A percentile compares a stretch with the other conserved stretches of the same genome.
These are phyloP conservation scores for Fusarium cyanostomum DNA, from an alignment of 2,329 filamentous ascomycete genomes.

Conservation along the genomic window DNA sequence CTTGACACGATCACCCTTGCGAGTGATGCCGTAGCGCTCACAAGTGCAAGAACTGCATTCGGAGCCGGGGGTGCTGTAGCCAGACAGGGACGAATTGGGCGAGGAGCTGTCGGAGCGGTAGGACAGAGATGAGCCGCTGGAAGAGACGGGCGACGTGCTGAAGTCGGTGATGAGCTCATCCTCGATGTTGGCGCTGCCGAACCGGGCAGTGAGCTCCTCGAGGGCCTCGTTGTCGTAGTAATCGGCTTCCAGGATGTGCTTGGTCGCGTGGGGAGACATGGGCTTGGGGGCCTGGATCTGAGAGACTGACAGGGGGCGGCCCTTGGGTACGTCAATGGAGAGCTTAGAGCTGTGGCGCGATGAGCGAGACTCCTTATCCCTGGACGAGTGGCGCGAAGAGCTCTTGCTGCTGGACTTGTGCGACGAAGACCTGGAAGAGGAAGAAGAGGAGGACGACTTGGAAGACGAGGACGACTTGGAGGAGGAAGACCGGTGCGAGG, in stretches of 20 bases:
- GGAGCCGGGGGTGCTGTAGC: slow-evolving; percentile 81
- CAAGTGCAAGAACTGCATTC: slow-evolving; percentile 86
- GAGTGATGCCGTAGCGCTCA: slow-evolving; percentile 96
- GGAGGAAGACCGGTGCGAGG: slow-evolving; percentile 54
- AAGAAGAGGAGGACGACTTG: slow-evolving; percentile 53
- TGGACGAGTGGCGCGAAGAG: slow-evolving; percentile 58
- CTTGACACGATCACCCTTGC: slow-evolving; percentile 91
- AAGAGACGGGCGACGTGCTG: slow-evolving; percentile 69
- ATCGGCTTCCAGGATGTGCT: slow-evolving; percentile 84
- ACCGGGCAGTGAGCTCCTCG: slow-evolving; percentile 81
- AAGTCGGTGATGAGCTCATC: slow-evolving; percentile 65
- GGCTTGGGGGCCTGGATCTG: slow-evolving; percentile 94
- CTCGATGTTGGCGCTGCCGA: slow-evolving; percentile 69
- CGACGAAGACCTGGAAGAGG: slow-evolving; percentile 49
- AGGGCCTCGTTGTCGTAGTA: slow-evolving; percentile 78
- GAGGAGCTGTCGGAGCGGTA: slow-evolving; percentile 79
- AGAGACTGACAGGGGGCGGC: slow-evolving; percentile 85
- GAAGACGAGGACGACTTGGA: slow-evolving; percentile 53
- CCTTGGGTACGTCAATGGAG: slow-evolving; percentile 79
- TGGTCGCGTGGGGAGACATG: slow-evolving; percentile 85
- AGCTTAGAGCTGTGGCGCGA: slow-evolving; percentile 60
- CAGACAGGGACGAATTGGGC: slow-evolving; percentile 76
- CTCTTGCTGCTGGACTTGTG: slow-evolving; percentile 47
- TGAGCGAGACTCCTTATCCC: slow-evolving; percentile 54
- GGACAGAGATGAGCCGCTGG: slow-evolving; percentile 75